phyloP scores from a whole-genome alignment of 139 green algal genomes.

The Volvox africanus region DNA sequence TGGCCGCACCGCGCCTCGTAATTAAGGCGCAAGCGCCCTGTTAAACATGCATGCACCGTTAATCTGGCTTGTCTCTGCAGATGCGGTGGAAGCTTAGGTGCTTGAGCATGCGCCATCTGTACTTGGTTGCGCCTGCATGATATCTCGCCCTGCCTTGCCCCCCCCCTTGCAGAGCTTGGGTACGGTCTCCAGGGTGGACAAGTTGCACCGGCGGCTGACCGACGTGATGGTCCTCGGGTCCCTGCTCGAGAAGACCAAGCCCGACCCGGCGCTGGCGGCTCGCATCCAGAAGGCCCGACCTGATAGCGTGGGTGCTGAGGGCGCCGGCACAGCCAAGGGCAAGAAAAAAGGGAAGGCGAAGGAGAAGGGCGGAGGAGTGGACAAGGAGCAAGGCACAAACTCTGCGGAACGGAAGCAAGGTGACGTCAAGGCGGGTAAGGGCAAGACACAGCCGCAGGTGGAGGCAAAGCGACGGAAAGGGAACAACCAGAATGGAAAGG shows the following conservation, averaged over 20 bases:
- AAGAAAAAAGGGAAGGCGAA: background rate
- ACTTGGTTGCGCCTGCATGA: background rate
- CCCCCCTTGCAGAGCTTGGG: conserved; percentile 14
- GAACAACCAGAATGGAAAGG: background rate
- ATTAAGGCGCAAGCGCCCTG: too few species aligned
- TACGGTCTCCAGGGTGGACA: background rate
- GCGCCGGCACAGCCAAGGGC: background rate
- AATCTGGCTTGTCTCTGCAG: too few species aligned
- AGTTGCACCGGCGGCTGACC: conserved; percentile 38
- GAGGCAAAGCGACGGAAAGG: conserved; percentile 2
- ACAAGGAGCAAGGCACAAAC: background rate
- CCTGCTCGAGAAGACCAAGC: conserved; percentile 47
- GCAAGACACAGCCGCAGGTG: background rate
- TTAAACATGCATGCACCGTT: too few species aligned
- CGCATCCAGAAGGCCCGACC: conserved; percentile 45
- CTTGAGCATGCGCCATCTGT: too few species aligned
- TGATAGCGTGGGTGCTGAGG: background rate
- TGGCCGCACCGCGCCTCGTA: too few species aligned
- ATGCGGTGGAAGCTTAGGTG: too few species aligned
- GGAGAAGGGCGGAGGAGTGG: background rate
- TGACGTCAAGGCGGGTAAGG: background rate
- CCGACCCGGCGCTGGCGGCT: conserved; percentile 45
- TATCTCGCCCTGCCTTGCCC: background rate
- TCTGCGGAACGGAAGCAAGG: background rate
- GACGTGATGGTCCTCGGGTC: conserved; percentile 46